Percentiles rank a stretch among this genome's conserved stretches.
These are phyloP conservation scores for Phytophthora sp. DNA, from an alignment of 352 stramenopile genomes.

Conservation along the genomic window DNA sequence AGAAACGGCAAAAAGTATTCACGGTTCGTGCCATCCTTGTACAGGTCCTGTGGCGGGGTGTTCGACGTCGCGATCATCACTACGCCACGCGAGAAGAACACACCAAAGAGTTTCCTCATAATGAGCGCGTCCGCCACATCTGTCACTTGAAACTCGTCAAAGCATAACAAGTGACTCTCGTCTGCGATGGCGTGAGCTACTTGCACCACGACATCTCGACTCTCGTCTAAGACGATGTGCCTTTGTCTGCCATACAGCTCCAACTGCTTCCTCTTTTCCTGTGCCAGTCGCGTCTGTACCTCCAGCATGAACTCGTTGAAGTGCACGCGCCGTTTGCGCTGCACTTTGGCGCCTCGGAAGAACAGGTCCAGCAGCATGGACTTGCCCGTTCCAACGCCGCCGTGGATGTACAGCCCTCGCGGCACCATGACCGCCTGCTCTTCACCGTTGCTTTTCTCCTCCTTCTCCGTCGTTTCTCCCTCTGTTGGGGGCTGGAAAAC, in stretches of 20 bases:
- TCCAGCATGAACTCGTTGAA: constrained; percentile 99
- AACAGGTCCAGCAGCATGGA: constrained; percentile 98
- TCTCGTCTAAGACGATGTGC: constrained; percentile 78
- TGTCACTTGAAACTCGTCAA: constrained; percentile 99
- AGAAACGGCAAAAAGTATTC: constrained; percentile 98
- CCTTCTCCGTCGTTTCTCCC: not conserved
- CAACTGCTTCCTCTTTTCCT: constrained; percentile 90
- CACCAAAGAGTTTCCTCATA: constrained; percentile 94
- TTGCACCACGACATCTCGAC: constrained; percentile 71
- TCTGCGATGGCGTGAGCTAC: constrained; percentile 88
- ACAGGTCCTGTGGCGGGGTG: constrained; percentile 88
- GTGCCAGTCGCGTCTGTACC: constrained; percentile 93
- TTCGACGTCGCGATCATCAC: constrained; percentile 98
- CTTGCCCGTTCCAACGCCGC: constrained; percentile 96
- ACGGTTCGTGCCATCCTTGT: constrained; percentile 95
- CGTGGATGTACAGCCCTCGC: constrained; percentile 95
- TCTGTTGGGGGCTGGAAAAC: constrained; percentile 12
- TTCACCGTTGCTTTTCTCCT: not conserved
- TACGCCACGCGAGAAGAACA: constrained; percentile 89
- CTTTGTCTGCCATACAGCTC: constrained; percentile 79
- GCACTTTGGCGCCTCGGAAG: constrained; percentile 62
- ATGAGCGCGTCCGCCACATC: constrained; percentile 98
- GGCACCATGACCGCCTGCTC: constrained; percentile 53
- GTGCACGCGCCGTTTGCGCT: constrained; percentile 92
- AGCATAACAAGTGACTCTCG: constrained; percentile 94